Percentiles rank a stretch among this genome's conserved stretches.
Conservation (phyloP, 2,329 filamentous ascomycete genomes). For the Colletotrichum higginsianum region DNA sequence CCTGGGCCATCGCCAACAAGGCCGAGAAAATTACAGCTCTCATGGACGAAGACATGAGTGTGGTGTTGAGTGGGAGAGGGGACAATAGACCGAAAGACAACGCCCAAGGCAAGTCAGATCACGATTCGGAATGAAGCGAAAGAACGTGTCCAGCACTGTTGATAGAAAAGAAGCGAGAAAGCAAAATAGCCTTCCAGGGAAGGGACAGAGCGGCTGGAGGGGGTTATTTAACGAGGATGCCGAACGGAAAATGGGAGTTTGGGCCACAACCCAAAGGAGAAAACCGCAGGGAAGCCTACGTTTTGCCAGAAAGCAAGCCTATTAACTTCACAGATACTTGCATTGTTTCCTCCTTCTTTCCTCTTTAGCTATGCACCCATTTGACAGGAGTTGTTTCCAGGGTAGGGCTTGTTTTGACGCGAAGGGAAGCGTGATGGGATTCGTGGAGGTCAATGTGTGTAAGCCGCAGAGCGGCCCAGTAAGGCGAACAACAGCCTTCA, state of each 20-base stretch:
- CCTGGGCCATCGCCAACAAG: constrained; percentile 55
- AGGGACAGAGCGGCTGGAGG: constrained; percentile 25
- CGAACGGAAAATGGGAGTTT: constrained; percentile 24
- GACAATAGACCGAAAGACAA: constrained; percentile 43
- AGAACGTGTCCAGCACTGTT: constrained; percentile 39
- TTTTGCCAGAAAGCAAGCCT: constrained; percentile 26
- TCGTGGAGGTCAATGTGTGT: not conserved
- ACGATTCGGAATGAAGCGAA: not conserved
- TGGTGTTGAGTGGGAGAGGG: constrained; percentile 45
- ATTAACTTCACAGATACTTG: constrained; percentile 34
- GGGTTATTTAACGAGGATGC: constrained; percentile 1
- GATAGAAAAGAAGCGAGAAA: constrained; percentile 25
- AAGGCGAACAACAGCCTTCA: constrained; percentile 5
- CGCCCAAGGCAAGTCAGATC: constrained; percentile 36
- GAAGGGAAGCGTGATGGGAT: not conserved
- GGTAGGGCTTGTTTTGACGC: constrained; percentile 34
- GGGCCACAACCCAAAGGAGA: constrained; percentile 24
- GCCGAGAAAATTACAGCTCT: constrained; percentile 52
- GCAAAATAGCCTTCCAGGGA: not conserved
- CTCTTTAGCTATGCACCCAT: not conserved
- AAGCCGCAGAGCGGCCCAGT: not conserved
- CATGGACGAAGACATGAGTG: constrained; percentile 54
- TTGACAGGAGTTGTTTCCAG: constrained; percentile 11
- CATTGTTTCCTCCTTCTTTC: not conserved
- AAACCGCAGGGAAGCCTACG: constrained; percentile 23